Percentiles rank a stretch among this genome's conserved stretches.
Conservation (phyloP, 2,329 filamentous ascomycete genomes). For the Pestalotiopsis sp. region DNA sequence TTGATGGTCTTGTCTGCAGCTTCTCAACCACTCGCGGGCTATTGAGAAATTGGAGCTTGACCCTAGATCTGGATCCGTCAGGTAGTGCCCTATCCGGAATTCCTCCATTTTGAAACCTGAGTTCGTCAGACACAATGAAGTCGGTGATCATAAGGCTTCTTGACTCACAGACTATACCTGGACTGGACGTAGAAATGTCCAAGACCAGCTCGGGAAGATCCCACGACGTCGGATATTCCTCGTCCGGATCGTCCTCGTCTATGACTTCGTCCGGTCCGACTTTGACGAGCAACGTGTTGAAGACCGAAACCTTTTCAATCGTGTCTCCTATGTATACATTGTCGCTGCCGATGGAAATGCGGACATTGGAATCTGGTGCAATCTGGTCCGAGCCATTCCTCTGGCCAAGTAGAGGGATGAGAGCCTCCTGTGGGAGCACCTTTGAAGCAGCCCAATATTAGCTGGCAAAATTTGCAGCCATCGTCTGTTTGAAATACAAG, state of each 20-base stretch:
- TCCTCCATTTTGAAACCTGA: background rate
- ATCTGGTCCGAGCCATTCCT: background rate
- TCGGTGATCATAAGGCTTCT: background rate
- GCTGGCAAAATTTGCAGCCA: background rate
- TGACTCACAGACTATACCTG: background rate
- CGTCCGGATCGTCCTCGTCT: background rate
- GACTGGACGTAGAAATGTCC: background rate
- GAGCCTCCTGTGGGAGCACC: background rate
- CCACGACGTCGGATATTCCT: background rate
- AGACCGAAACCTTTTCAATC: background rate
- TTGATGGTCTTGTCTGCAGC: background rate
- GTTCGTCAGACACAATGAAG: background rate
- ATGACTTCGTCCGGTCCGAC: background rate
- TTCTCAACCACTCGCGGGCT: background rate
- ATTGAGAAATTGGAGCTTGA: background rate
- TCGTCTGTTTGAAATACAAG: no score
- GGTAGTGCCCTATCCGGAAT: background rate
- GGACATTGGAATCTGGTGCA: background rate
- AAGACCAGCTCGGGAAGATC: background rate
- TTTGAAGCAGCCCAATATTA: background rate
- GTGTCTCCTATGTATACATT: background rate
- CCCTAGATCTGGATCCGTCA: background rate
- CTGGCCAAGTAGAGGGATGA: background rate
- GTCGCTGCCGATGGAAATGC: background rate
- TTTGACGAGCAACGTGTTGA: background rate